Evolutionary conservation across 176 grass and related monocot genomes (phyloP).

Genomic region (Puya raimondii): DNA sequence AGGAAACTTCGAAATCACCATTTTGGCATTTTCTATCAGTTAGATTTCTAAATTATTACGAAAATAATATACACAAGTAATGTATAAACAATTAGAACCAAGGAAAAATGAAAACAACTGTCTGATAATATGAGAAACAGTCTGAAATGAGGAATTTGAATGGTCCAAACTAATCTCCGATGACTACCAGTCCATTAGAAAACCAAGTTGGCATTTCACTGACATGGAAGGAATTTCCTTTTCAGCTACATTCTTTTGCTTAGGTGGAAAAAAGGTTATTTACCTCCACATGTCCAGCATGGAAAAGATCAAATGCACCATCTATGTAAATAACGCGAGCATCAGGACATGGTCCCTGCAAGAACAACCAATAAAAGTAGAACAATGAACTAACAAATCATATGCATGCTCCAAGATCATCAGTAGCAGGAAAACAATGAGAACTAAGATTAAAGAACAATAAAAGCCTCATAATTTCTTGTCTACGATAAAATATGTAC

Average conservation of each 20-base stretch:
- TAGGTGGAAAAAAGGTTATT: conserved; percentile 9
- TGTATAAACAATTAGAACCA: too few species aligned
- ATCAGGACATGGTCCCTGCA: conserved; percentile 77
- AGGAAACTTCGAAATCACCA: background rate
- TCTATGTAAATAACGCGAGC: conserved; percentile 92
- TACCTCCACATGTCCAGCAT: conserved; percentile 99
- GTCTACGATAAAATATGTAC: background rate
- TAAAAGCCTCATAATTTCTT: background rate
- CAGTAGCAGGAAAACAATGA: background rate
- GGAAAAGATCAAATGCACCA: conserved; percentile 91
- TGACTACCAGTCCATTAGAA: background rate
- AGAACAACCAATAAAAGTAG: conserved; percentile 11
- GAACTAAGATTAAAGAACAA: background rate
- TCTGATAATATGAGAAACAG: too few species aligned
- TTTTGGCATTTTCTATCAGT: too few species aligned
- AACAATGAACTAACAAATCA: conserved; percentile 19
- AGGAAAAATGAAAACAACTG: too few species aligned
- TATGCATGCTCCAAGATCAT: background rate
- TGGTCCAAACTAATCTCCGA: too few species aligned
- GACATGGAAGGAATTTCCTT: background rate
- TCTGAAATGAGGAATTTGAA: too few species aligned
- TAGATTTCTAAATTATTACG: too few species aligned
- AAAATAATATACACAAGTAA: too few species aligned
- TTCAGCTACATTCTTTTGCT: background rate
- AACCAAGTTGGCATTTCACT: background rate